A percentile compares a stretch with the other conserved stretches of the same genome.
Evolutionary conservation across 176 grass and related monocot genomes (phyloP).

Genomic region (Zoysia pacifica): DNA sequence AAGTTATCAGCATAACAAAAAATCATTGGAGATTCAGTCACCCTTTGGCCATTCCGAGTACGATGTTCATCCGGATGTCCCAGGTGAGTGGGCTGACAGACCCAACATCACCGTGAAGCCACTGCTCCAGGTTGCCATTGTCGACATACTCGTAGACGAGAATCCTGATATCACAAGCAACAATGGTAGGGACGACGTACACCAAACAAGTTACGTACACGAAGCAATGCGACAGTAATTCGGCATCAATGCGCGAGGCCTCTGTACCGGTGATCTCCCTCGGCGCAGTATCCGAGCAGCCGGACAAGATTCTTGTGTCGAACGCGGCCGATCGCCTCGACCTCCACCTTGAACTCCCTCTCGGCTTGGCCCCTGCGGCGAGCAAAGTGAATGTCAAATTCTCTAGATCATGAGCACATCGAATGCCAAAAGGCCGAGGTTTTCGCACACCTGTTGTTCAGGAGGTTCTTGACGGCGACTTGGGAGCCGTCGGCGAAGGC

Average conservation of each 20-base stretch:
- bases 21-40: slow-evolving; percentile 10
- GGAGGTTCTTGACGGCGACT: slow-evolving; percentile 89
- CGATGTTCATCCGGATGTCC: slow-evolving; percentile 79
- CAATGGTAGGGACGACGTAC: background rate
- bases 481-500: slow-evolving; percentile 58
- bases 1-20: background rate
- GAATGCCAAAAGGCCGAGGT: background rate
- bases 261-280: slow-evolving; percentile 68
- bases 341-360: slow-evolving; percentile 88
- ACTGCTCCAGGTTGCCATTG: slow-evolving; percentile 90
- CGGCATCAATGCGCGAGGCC: background rate
- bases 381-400: background rate
- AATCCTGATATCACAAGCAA: slow-evolving; percentile 59
- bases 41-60: slow-evolving; percentile 83
- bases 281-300: slow-evolving; percentile 80
- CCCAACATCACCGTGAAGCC: slow-evolving; percentile 78
- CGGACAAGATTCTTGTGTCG: slow-evolving; percentile 84
- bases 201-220: background rate
- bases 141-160: slow-evolving; percentile 92
- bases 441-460: slow-evolving; percentile 67
- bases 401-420: background rate
- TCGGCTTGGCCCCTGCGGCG: slow-evolving; percentile 72
- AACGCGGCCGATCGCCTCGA: slow-evolving; percentile 91
- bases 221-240: background rate
- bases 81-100: slow-evolving; percentile 66